A percentile compares a stretch with the other conserved stretches of the same genome.
phyloP scores from a whole-genome alignment of 345 rosid genomes.

The Ailanthus altissimus region DNA sequence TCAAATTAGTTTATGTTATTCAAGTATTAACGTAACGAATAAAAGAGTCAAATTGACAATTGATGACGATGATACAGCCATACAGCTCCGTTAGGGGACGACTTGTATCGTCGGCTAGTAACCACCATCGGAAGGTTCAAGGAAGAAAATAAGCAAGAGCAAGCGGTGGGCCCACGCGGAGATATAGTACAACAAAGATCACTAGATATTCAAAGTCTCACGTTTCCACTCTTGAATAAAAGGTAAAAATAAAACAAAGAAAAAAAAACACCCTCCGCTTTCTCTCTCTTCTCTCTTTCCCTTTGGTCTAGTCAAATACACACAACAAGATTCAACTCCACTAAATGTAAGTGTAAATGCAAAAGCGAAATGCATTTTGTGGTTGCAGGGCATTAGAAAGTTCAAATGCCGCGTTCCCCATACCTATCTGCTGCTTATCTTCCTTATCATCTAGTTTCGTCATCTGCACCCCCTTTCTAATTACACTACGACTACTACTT shows the following conservation, averaged over 20 bases:
- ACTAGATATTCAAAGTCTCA: neutral
- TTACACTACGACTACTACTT: neutral
- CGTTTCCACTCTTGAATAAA: neutral
- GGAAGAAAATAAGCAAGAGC: constrained; percentile 14
- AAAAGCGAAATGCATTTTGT: neutral
- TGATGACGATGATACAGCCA: neutral
- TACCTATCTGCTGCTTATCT: too few relatives aligned
- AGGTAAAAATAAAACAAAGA: too few relatives aligned
- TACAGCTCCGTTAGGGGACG: neutral
- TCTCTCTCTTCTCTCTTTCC: neutral
- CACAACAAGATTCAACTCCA: neutral
- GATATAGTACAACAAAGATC: neutral
- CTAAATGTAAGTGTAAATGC: neutral
- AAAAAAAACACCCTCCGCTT: too few relatives aligned
- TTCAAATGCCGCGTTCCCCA: constrained; percentile 18
- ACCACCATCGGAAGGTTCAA: constrained; percentile 25
- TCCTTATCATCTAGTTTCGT: neutral
- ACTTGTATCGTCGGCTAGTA: neutral
- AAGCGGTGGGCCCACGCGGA: constrained; percentile 21
- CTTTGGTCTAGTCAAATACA: neutral
- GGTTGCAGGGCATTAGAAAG: neutral
- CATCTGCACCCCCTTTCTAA: neutral
- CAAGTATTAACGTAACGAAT: too few relatives aligned
- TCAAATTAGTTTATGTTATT: too few relatives aligned
- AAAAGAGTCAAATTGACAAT: neutral